phyloP scores from a whole-genome alignment of 1,284 basidiomycete genomes.

The Irpex lacteus region DNA sequence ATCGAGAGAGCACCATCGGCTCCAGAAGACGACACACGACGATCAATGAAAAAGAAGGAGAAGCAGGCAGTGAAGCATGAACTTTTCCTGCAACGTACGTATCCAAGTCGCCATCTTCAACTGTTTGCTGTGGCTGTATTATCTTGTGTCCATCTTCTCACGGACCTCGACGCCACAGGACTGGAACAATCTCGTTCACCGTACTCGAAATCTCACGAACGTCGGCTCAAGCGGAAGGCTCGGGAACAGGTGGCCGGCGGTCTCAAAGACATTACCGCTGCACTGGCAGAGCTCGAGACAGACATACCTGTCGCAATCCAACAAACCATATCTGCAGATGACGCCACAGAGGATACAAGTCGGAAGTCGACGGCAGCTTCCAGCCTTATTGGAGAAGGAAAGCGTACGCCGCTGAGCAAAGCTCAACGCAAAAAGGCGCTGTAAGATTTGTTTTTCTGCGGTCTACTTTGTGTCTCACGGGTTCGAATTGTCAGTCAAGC shows the following conservation, averaged over 20 bases:
- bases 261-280: conserved; percentile 56
- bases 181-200: conserved; percentile 51
- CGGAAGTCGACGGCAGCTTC: conserved; percentile 27
- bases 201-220: conserved; percentile 74
- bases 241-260: conserved; percentile 67
- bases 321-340: conserved; percentile 16
- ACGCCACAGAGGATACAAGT: conserved; percentile 15
- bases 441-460: conserved; percentile 40
- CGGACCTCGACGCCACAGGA: conserved; percentile 36
- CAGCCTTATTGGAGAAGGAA: conserved; percentile 71
- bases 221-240: conserved; percentile 69
- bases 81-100: conserved; percentile 61
- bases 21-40: conserved; percentile 20
- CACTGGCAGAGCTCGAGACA: conserved; percentile 47
- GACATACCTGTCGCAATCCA: conserved; percentile 19
- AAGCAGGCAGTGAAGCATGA: conserved; percentile 67
- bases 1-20: not conserved
- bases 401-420: conserved; percentile 55
- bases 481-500: conserved; percentile 45
- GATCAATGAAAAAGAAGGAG: conserved; percentile 59
- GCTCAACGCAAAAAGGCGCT: conserved; percentile 66
- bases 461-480: conserved; percentile 5
- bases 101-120: conserved; percentile 9
- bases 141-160: not conserved
- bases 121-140: conserved; percentile 3